Conservation (phyloP, 148 eudicot genomes). For the Limonium bicolor region DNA sequence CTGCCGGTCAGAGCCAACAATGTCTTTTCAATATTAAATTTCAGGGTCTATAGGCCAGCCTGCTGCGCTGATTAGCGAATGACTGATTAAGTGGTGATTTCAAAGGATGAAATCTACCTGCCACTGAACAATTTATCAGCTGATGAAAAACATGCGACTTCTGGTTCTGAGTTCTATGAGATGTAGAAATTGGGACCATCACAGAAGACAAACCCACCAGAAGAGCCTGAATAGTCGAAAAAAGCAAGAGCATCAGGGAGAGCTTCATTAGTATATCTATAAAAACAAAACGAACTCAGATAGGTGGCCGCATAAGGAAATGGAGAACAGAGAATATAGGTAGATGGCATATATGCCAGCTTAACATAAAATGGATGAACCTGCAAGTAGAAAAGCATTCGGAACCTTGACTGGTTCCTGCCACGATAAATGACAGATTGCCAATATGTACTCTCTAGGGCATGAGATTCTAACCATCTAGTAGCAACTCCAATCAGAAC, state of each 20-base stretch:
- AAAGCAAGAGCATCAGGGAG: conserved; percentile 5
- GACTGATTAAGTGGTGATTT: no score
- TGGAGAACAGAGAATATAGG: neutral
- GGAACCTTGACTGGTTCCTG: conserved; percentile 31
- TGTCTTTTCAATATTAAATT: no score
- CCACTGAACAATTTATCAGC: conserved; percentile 67
- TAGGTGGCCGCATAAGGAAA: neutral
- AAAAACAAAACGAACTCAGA: neutral
- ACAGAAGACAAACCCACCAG: conserved; percentile 70
- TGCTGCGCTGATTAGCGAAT: no score
- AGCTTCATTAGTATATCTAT: no score
- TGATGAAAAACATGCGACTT: conserved; percentile 62
- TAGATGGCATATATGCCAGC: neutral
- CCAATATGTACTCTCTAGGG: conserved; percentile 49
- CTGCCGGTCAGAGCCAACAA: no score
- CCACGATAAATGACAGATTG: conserved; percentile 33
- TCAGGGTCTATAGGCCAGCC: no score
- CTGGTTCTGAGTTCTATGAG: conserved; percentile 75
- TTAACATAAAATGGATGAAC: conserved; percentile 11
- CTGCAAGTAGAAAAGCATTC: conserved; percentile 62
- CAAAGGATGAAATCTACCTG: no score
- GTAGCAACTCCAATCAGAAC: conserved; percentile 48
- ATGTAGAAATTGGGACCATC: conserved; percentile 75
- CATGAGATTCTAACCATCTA: conserved; percentile 41
- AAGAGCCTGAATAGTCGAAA: conserved; percentile 27